Percentiles rank a stretch among this genome's conserved stretches.
Evolutionary conservation across 257 asterid species (phyloP).

Genomic region (Salvia miltiorrhiza): DNA sequence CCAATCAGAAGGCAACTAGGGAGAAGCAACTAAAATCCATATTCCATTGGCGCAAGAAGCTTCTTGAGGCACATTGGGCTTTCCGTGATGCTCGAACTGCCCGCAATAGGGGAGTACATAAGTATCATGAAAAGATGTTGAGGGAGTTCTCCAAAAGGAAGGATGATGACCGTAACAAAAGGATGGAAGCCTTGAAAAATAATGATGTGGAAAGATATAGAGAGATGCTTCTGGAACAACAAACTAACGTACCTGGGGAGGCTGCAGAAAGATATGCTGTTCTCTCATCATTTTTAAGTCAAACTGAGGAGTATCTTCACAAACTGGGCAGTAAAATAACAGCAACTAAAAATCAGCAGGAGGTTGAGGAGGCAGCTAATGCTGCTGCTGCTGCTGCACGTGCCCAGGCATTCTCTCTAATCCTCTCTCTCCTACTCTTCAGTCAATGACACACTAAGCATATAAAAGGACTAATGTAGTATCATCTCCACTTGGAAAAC

Average conservation of each 20-base stretch:
- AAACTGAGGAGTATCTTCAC: conserved; percentile 93
- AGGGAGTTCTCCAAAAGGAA: conserved; percentile 94
- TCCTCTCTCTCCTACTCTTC: conserved; percentile 2
- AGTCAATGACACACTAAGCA: conserved; percentile 6
- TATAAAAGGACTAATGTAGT: not conserved
- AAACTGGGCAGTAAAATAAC: conserved; percentile 93
- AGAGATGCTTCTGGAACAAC: conserved; percentile 99
- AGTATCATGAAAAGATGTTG: conserved; percentile 94
- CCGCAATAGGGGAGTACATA: conserved; percentile 97
- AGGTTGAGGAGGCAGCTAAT: conserved; percentile 95
- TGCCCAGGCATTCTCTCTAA: conserved; percentile 59
- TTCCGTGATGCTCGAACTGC: conserved; percentile 97
- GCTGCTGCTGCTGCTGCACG: conserved; percentile 87
- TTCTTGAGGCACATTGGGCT: conserved; percentile 97
- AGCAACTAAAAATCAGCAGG: conserved; percentile 93
- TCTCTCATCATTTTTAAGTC: conserved; percentile 82
- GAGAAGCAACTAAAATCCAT: conserved; percentile 92
- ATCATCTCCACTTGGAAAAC: conserved; percentile 14
- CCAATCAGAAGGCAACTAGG: conserved; percentile 75
- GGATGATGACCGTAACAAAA: conserved; percentile 82
- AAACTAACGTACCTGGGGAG: conserved; percentile 74
- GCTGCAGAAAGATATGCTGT: conserved; percentile 99
- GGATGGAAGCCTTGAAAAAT: conserved; percentile 99
- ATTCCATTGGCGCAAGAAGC: conserved; percentile 98
- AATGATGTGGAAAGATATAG: conserved; percentile 97